Evolutionary conservation across 139 green algal species (phyloP), one percentile per base, ranked within the genome.

Genomic region (Chlamydomonas sphaeroides): DNA sequence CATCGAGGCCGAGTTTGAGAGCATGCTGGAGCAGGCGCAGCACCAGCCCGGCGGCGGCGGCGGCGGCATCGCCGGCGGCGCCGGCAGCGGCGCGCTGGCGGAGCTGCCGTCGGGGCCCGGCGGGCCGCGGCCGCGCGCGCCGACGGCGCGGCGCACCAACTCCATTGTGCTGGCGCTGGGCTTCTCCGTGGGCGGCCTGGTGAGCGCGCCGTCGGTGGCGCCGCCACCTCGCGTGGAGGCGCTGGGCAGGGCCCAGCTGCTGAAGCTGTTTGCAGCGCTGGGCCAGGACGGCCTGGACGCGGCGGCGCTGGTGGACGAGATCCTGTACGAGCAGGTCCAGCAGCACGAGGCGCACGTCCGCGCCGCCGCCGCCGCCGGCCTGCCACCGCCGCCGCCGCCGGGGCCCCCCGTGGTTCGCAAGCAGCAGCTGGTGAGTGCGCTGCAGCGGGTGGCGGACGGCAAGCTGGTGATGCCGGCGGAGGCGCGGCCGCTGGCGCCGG

Each of bases 1-100:
- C 68, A 49, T 75, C 11, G 42, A 75, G 42, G 68, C 68, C 11
- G 68, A 75, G 68, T 75, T 61, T 41, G 68, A 75, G 1, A 10
- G 42, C 1, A 41, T 75, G 30, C 21, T 75, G 14, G 8, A 10
- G 45, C 11, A 53, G 45, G 45, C 45, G 11, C 11, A 21, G 45
- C 45, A 53, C 45, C 11, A 53, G 11, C 11, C 45, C 45, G 45
- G 14, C 14, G 45, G 45, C 45, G 45, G 11, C 45, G 45, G 11
- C 14, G 45, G 45, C 14, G 45, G 45, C 45, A 14, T 10, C 14
- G 45, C 45, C 14, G 45, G 45, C 45, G 45, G 45, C 45, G 45
- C 10, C 45, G 45, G 11, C 45, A 14, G 11, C 45, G 45, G 45
- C 45, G 11, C 14, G 45, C 11, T 53, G 45, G 45, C 45, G 14